These are phyloP conservation scores for Codiaeum variegatum DNA, from an alignment of 441 rosid species.

Conservation along the genomic window DNA sequence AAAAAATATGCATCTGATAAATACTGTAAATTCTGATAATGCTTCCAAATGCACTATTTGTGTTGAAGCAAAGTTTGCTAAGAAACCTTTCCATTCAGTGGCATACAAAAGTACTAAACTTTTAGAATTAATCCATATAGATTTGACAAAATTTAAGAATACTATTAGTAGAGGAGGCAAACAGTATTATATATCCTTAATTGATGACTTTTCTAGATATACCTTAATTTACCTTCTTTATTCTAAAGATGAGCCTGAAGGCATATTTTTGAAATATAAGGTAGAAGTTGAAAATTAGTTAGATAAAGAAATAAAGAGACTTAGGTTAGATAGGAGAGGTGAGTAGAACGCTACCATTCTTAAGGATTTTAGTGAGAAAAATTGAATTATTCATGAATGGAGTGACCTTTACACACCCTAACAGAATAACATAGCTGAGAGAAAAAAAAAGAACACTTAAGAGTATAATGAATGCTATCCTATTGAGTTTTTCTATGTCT, in stretches of 20 bases:
- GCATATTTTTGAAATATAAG: background rate
- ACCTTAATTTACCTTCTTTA: background rate
- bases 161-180: background rate
- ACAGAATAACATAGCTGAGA: no score
- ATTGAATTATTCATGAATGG: no score
- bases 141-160: background rate
- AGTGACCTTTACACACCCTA: no score
- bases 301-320: background rate
- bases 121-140: background rate
- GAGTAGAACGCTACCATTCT: no score
- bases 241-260: background rate
- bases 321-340: background rate
- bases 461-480: no score
- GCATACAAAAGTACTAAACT: background rate
- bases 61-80: background rate
- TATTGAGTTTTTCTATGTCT: no score
- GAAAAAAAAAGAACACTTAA: no score
- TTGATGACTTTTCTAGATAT: slow-evolving; percentile 10
- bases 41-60: background rate
- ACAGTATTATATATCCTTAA: background rate
- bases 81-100: background rate
- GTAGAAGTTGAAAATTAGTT: background rate
- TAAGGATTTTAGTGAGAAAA: no score
- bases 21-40: background rate
- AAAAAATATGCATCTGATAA: background rate